A percentile compares a stretch with the other conserved stretches of the same genome.
These are phyloP conservation scores for Ilyonectria destructans DNA, from an alignment of 2,329 filamentous ascomycete species.

Conservation along the genomic window DNA sequence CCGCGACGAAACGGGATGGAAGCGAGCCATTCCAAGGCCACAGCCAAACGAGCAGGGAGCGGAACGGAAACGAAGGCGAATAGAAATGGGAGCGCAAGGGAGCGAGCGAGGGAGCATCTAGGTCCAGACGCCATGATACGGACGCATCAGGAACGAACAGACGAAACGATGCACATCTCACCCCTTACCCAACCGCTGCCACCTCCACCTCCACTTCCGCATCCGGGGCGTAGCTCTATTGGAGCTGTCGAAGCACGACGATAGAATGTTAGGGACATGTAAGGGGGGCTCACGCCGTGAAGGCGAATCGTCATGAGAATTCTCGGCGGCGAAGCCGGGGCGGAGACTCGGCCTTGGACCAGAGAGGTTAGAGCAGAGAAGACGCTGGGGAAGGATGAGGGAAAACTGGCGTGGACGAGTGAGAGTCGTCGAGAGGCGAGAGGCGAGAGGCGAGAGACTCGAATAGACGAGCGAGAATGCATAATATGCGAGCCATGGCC, in stretches of 20 bases:
- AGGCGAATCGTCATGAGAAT: constrained; percentile 31
- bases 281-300: background rate
- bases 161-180: constrained; percentile 28
- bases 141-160: constrained; percentile 33
- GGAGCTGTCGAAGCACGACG: background rate
- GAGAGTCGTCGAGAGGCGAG: background rate
- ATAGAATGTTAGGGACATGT: background rate
- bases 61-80: background rate
- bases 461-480: background rate
- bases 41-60: constrained; percentile 2
- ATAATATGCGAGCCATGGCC: background rate
- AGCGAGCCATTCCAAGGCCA: constrained; percentile 3
- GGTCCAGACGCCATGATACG: constrained; percentile 28
- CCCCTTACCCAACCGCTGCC: background rate
- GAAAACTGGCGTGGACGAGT: constrained; percentile 1
- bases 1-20: constrained; percentile 2
- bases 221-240: background rate
- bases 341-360: constrained; percentile 18
- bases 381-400: constrained; percentile 21
- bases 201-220: background rate
- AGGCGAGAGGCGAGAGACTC: background rate
- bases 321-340: constrained; percentile 42
- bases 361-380: constrained; percentile 24
- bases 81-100: background rate
- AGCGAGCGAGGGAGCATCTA: constrained; percentile 15